Percentiles rank a stretch among this genome's conserved stretches.
phyloP scores from a whole-genome alignment of 2,329 filamentous ascomycete genomes.

The Myriosclerotinia scirpicola region DNA sequence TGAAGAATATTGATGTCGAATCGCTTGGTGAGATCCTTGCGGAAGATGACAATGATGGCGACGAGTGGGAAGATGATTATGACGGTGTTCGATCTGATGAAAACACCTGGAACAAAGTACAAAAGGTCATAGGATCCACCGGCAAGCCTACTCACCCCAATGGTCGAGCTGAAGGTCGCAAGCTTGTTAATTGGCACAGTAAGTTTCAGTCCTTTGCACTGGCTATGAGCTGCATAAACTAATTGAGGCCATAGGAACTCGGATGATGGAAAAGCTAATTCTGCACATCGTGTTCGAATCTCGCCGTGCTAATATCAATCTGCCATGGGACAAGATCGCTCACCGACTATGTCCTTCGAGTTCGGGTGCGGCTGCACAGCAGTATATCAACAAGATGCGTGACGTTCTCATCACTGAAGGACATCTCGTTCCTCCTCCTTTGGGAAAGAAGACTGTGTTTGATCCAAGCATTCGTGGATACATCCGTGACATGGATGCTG shows the following conservation, averaged over 20 bases:
- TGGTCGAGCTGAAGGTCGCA: slow-evolving; percentile 42
- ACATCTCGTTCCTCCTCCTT: slow-evolving; percentile 37
- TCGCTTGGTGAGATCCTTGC: background rate
- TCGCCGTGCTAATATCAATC: slow-evolving; percentile 21
- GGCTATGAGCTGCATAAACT: background rate
- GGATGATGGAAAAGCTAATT: slow-evolving; percentile 50
- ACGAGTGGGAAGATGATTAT: background rate
- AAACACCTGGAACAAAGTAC: background rate
- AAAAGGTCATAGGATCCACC: slow-evolving; percentile 4
- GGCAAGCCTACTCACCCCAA: slow-evolving; percentile 32
- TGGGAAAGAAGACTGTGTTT: slow-evolving; percentile 27
- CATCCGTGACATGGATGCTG: slow-evolving; percentile 30
- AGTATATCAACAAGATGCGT: slow-evolving; percentile 35
- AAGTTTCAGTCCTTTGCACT: slow-evolving; percentile 32
- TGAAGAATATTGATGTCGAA: background rate
- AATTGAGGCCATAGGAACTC: slow-evolving; percentile 42
- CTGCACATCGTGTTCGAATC: slow-evolving; percentile 47
- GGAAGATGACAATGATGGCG: background rate
- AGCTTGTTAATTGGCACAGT: slow-evolving; percentile 48
- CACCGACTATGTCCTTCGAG: slow-evolving; percentile 36
- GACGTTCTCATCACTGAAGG: slow-evolving; percentile 35
- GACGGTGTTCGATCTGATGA: background rate
- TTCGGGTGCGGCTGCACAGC: slow-evolving; percentile 30
- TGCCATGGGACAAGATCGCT: slow-evolving; percentile 37
- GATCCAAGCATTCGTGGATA: slow-evolving; percentile 33